Evolutionary conservation across 164 flowering plant genomes (phyloP).

Genomic region (Vitis rupestris): DNA sequence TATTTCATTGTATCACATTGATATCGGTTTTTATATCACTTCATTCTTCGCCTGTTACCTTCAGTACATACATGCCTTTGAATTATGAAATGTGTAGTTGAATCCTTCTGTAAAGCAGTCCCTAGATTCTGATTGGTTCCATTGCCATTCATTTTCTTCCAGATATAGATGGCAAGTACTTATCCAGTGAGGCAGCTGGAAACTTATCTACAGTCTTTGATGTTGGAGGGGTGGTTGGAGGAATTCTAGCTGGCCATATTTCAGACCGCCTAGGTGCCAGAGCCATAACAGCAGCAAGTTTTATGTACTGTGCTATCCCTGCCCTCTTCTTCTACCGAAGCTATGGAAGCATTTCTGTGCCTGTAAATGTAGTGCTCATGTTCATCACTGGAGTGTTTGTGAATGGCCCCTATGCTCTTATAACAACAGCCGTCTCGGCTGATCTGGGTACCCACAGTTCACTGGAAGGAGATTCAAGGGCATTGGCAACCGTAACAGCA

Average conservation of each 20-base stretch:
- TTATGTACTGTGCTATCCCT: constrained; percentile 77
- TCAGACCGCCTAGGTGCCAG: constrained; percentile 73
- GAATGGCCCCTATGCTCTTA: constrained; percentile 84
- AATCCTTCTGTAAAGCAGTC: not conserved
- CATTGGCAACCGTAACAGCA: constrained; percentile 81
- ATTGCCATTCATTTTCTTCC: constrained; percentile 20
- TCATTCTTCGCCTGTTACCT: too few species aligned
- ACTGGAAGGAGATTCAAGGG: constrained; percentile 63
- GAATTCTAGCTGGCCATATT: constrained; percentile 77
- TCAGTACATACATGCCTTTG: not conserved
- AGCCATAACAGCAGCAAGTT: constrained; percentile 80
- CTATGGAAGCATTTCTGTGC: constrained; percentile 59
- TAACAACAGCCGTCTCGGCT: constrained; percentile 86
- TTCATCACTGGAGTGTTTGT: constrained; percentile 70
- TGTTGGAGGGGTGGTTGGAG: constrained; percentile 82
- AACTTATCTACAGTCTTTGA: constrained; percentile 75
- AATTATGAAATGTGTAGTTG: not conserved
- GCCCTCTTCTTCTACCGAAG: constrained; percentile 65
- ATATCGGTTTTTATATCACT: too few species aligned
- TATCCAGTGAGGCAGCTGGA: constrained; percentile 63
- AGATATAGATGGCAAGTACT: constrained; percentile 65
- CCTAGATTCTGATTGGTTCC: not conserved
- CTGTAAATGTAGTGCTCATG: constrained; percentile 55
- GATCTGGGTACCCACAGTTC: constrained; percentile 80
- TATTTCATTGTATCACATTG: too few species aligned